phyloP scores from a whole-genome alignment of 164 flowering plant genomes.

The Dillenia turbinata region DNA sequence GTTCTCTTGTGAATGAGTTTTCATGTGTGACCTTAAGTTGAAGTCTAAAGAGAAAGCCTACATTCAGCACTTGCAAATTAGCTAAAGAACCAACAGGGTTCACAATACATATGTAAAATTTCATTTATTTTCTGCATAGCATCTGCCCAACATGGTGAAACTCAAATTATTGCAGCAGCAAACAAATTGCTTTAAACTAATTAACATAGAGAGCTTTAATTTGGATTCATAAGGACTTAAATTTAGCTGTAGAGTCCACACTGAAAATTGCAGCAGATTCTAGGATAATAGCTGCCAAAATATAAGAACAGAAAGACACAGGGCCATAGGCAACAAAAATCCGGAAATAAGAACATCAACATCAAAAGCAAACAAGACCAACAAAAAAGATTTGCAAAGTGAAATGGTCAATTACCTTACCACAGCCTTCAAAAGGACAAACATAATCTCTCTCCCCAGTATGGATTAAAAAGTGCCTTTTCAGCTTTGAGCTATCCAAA shows the following conservation, averaged over 20 bases:
- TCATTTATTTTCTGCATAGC: no score
- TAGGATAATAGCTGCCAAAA: no score
- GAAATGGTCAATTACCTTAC: slow-evolving; percentile 62
- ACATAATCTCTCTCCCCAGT: slow-evolving; percentile 89
- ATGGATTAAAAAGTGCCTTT: slow-evolving; percentile 90
- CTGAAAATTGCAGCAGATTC: no score
- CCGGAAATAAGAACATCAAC: neutral
- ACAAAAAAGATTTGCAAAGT: neutral
- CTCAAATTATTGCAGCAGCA: no score
- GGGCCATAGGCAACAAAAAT: slow-evolving; percentile 2
- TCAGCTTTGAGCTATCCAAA: slow-evolving; percentile 95
- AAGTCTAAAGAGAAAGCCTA: slow-evolving; percentile 98
- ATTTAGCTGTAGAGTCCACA: no score
- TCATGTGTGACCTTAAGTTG: slow-evolving; percentile 96
- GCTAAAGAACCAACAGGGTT: neutral
- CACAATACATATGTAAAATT: no score
- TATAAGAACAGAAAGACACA: no score
- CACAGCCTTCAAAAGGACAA: slow-evolving; percentile 97
- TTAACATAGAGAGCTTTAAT: no score
- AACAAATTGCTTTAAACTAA: no score
- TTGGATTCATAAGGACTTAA: no score
- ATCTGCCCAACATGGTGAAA: no score
- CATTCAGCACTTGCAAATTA: slow-evolving; percentile 14
- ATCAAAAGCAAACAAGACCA: neutral
- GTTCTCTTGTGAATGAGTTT: slow-evolving; percentile 95